Evolutionary conservation across 352 stramenopile species (phyloP).

Genomic region (Pythium brachiatum): DNA sequence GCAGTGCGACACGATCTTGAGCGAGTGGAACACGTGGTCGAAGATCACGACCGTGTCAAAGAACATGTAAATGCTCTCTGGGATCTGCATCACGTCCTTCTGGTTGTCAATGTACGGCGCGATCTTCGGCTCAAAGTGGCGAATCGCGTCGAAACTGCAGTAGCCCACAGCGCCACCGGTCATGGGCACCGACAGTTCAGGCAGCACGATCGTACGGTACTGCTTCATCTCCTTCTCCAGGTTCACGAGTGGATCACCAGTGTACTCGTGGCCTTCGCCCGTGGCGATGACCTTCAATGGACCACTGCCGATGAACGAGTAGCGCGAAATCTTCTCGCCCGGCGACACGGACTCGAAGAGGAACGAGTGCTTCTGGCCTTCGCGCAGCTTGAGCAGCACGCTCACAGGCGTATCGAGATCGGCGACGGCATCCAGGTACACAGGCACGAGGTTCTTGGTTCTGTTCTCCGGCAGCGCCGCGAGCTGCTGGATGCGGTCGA

Average conservation of each 20-base stretch:
- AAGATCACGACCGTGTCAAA: conserved; percentile 89
- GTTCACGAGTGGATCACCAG: conserved; percentile 72
- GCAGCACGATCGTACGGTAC: conserved; percentile 64
- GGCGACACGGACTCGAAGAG: conserved; percentile 84
- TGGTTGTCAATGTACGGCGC: conserved; percentile 75
- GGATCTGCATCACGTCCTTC: conserved; percentile 75
- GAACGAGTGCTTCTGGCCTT: conserved; percentile 79
- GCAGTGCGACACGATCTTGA: conserved; percentile 87
- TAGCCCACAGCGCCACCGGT: conserved; percentile 86
- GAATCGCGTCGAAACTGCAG: conserved; percentile 87
- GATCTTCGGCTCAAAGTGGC: conserved; percentile 85
- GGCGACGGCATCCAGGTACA: conserved; percentile 81
- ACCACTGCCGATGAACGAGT: conserved; percentile 86
- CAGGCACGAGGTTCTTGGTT: conserved; percentile 83
- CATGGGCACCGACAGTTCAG: conserved; percentile 79
- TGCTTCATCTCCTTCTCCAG: conserved; percentile 80
- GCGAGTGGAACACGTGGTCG: conserved; percentile 88
- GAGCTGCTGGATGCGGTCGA: conserved; percentile 69
- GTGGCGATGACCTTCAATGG: conserved; percentile 77
- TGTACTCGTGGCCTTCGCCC: conserved; percentile 49
- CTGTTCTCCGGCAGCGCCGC: conserved; percentile 47
- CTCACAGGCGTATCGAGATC: conserved; percentile 89
- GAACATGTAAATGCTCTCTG: conserved; percentile 91
- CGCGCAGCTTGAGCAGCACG: conserved; percentile 83
- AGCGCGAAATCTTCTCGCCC: conserved; percentile 85